Percentiles rank a stretch among this genome's conserved stretches.
Conservation (phyloP, 495 filamentous ascomycete species). For the Neurospora pannonica region DNA sequence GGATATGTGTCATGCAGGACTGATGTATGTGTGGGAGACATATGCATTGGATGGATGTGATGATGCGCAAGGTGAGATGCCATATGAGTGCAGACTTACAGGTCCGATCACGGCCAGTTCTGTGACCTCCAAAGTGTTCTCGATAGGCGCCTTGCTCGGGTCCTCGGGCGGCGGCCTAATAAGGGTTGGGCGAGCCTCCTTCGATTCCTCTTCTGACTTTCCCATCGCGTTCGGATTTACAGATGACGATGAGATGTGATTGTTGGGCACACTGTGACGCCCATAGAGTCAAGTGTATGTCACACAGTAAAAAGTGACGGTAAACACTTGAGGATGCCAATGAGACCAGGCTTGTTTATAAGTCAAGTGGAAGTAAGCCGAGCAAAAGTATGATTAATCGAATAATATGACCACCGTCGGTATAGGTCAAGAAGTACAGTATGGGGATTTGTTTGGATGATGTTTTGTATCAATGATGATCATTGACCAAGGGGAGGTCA, state of each 20-base stretch:
- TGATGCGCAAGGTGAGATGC: neutral
- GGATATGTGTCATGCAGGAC: neutral
- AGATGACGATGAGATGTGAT: neutral
- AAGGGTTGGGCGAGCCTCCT: slow-evolving; percentile 46
- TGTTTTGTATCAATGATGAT: neutral
- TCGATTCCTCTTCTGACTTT: neutral
- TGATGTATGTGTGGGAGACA: slow-evolving; percentile 6
- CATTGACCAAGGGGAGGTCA: neutral
- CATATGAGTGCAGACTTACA: slow-evolving; percentile 34
- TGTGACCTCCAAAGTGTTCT: slow-evolving; percentile 81
- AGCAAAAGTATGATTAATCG: neutral
- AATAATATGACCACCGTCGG: neutral
- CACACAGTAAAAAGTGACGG: neutral
- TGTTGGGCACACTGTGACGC: neutral
- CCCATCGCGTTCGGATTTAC: neutral
- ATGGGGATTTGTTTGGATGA: neutral
- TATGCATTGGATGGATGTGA: neutral
- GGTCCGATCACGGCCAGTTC: slow-evolving; percentile 71
- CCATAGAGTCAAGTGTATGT: neutral
- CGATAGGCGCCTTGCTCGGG: slow-evolving; percentile 66
- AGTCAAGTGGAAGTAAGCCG: neutral
- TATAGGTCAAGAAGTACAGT: neutral
- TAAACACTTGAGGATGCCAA: neutral
- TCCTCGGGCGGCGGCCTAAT: slow-evolving; percentile 66
- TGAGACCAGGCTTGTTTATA: neutral